These are phyloP conservation scores for Suillus subluteus DNA, from an alignment of 768 basidiomycete species.

Conservation along the genomic window DNA sequence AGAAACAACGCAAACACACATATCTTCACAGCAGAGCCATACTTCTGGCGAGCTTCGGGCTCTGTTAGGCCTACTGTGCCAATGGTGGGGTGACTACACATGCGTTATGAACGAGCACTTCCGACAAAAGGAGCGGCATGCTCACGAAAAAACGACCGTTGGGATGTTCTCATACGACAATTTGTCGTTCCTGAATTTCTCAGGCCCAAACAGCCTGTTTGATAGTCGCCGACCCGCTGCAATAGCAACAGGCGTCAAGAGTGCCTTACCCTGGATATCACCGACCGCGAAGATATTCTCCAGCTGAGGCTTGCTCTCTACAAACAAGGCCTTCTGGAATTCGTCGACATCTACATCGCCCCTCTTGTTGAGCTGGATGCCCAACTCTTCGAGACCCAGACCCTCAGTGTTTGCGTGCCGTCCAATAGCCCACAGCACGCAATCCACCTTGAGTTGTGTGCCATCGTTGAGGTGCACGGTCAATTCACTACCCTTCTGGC, in stretches of 20 bases:
- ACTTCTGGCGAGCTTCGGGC: constrained; percentile 84
- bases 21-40: constrained; percentile 88
- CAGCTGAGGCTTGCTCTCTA: constrained; percentile 43
- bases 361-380: constrained; percentile 73
- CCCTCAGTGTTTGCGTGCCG: constrained; percentile 78
- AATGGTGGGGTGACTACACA: constrained; percentile 84
- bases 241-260: constrained; percentile 96
- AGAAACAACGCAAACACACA: constrained; percentile 57
- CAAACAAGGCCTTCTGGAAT: constrained; percentile 75
- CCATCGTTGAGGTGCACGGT: constrained; percentile 79
- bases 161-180: constrained; percentile 89
- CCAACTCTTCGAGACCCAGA: constrained; percentile 77
- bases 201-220: constrained; percentile 89
- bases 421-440: constrained; percentile 93
- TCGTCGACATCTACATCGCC: constrained; percentile 92
- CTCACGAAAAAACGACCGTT: constrained; percentile 95
- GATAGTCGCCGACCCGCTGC: constrained; percentile 89
- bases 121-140: constrained; percentile 22
- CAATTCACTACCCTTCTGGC: constrained; percentile 69
- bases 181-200: constrained; percentile 85
- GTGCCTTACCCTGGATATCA: constrained; percentile 89
- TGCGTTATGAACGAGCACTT: constrained; percentile 11
- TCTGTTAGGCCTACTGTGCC: constrained; percentile 97
- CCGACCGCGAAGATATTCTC: constrained; percentile 74
- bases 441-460: constrained; percentile 82